Evolutionary conservation across 176 grass and related monocot genomes (phyloP).

Genomic region (Zoysia pacifica): DNA sequence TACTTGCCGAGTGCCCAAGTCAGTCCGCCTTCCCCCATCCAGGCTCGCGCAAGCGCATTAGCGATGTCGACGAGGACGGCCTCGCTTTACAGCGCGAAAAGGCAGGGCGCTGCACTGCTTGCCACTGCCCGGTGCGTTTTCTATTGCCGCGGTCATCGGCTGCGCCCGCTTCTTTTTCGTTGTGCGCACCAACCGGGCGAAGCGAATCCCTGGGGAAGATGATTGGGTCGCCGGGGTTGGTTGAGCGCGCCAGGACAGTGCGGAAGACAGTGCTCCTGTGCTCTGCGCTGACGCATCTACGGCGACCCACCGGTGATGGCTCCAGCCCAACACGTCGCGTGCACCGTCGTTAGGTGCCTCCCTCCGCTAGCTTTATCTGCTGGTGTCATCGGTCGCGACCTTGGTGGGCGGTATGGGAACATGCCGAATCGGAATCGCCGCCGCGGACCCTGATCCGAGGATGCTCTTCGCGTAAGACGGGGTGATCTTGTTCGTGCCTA

Average conservation of each 20-base stretch:
- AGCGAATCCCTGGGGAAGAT: background rate
- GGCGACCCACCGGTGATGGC: conserved; percentile 17
- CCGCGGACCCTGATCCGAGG: conserved; percentile 1
- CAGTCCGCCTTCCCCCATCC: background rate
- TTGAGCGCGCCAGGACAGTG: conserved; percentile 43
- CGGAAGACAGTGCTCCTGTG: conserved; percentile 3
- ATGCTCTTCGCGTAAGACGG: background rate
- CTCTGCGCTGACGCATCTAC: conserved; percentile 11
- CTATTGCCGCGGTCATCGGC: conserved; percentile 17
- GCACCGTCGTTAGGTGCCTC: conserved; percentile 15
- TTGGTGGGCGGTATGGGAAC: conserved; percentile 12
- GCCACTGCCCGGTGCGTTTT: background rate
- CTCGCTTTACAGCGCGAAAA: conserved; percentile 50
- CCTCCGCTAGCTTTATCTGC: background rate
- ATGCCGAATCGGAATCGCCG: conserved; percentile 38
- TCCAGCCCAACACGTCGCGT: conserved; percentile 11
- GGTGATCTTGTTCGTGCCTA: background rate
- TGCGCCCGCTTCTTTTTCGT: background rate
- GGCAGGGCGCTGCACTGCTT: background rate
- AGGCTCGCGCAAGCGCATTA: conserved; percentile 21
- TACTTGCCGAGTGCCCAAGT: background rate
- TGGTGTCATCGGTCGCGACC: background rate
- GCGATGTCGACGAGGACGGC: conserved; percentile 23
- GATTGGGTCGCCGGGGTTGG: conserved; percentile 15
- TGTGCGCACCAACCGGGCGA: conserved; percentile 36